These are phyloP conservation scores for Graphiopsis chlorocephala DNA, from an alignment of 2,329 filamentous ascomycete species.

Conservation along the genomic window DNA sequence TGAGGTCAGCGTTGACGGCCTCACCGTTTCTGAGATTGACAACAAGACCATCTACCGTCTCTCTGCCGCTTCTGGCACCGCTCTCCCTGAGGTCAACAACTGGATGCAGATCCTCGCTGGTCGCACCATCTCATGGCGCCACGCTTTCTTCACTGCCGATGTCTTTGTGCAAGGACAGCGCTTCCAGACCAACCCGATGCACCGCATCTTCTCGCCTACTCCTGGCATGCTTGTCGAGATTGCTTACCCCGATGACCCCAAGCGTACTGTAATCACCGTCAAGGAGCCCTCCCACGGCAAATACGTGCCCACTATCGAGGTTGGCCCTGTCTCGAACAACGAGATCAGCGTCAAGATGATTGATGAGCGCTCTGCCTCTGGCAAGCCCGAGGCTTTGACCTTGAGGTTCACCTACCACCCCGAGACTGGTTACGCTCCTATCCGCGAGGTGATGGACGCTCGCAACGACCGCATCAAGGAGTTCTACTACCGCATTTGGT, in stretches of 20 bases:
- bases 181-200: slow-evolving; percentile 95
- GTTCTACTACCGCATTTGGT: slow-evolving; percentile 99
- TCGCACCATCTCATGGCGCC: slow-evolving; percentile 82
- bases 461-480: slow-evolving; percentile 99
- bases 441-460: slow-evolving; percentile 90
- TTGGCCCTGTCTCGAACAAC: slow-evolving; percentile 69
- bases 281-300: slow-evolving; percentile 84
- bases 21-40: slow-evolving; percentile 76
- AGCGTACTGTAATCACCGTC: slow-evolving; percentile 80
- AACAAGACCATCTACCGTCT: slow-evolving; percentile 82
- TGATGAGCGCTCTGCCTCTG: slow-evolving; percentile 85
- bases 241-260: slow-evolving; percentile 72
- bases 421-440: slow-evolving; percentile 94
- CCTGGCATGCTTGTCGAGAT: slow-evolving; percentile 90
- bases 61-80: slow-evolving; percentile 68
- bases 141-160: slow-evolving; percentile 90
- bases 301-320: slow-evolving; percentile 83
- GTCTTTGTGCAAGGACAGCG: slow-evolving; percentile 93
- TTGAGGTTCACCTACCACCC: slow-evolving; percentile 92
- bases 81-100: slow-evolving; percentile 73
- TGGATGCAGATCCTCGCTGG: slow-evolving; percentile 91
- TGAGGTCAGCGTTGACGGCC: slow-evolving; percentile 76
- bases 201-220: slow-evolving; percentile 81
- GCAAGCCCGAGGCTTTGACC: slow-evolving; percentile 75
- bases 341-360: slow-evolving; percentile 87